Conservation (phyloP, 371 early-diverging fungal genomes). For the Mortierella sp. region DNA sequence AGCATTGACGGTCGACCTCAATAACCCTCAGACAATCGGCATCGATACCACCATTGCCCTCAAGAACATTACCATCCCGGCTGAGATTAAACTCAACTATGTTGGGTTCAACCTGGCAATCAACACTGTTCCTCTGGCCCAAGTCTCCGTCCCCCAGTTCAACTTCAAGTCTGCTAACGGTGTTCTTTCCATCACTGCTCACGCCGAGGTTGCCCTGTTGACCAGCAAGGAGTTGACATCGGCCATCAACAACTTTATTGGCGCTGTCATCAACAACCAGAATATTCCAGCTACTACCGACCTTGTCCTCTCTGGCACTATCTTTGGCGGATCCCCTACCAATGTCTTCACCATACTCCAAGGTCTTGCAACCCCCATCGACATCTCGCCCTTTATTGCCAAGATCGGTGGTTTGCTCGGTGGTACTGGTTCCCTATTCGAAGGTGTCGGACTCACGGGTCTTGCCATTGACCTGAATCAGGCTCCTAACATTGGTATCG, state of each 20-base stretch:
- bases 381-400: slow-evolving; percentile 29
- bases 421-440: slow-evolving; percentile 41
- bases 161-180: slow-evolving; percentile 27
- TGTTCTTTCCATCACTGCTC: slow-evolving; percentile 36
- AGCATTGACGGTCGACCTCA: slow-evolving; percentile 36
- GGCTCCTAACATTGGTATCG: slow-evolving; percentile 45
- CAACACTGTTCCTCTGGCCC: slow-evolving; percentile 36
- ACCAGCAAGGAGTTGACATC: slow-evolving; percentile 27
- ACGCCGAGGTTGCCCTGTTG: slow-evolving; percentile 26
- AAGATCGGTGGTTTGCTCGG: slow-evolving; percentile 34
- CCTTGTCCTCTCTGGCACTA: slow-evolving; percentile 26
- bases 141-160: slow-evolving; percentile 41
- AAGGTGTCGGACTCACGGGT: slow-evolving; percentile 39
- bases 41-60: slow-evolving; percentile 38
- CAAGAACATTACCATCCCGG: slow-evolving; percentile 46
- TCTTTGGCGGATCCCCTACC: slow-evolving; percentile 37
- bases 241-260: slow-evolving; percentile 27
- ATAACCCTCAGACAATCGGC: slow-evolving; percentile 49
- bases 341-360: slow-evolving; percentile 46
- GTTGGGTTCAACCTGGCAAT: slow-evolving; percentile 43
- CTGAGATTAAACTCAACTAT: slow-evolving; percentile 52
- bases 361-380: slow-evolving; percentile 29
- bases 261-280: slow-evolving; percentile 27
- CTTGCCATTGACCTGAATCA: slow-evolving; percentile 50
- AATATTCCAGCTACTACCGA: slow-evolving; percentile 25